Percentiles rank a stretch among this genome's conserved stretches.
Evolutionary conservation across 257 asterid genomes (phyloP).

Genomic region (Thymus quinquecostatus): DNA sequence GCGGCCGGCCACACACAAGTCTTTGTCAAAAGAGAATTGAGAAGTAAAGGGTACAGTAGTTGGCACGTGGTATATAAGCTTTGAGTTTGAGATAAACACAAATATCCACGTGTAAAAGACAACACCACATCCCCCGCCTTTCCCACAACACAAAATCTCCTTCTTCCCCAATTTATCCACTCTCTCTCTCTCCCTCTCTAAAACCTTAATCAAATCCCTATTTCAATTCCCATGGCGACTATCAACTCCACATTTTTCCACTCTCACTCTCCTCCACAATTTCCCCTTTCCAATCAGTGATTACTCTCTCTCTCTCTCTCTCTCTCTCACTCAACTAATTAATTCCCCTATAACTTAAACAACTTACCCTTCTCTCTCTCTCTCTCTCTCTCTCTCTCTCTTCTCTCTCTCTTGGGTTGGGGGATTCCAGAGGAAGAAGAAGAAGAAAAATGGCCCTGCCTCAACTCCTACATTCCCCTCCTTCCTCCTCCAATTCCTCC

Average conservation of each 20-base stretch:
- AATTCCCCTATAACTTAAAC: background rate
- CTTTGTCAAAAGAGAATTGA: too few species aligned
- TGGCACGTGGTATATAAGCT: conserved; percentile 10
- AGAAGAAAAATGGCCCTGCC: conserved; percentile 72
- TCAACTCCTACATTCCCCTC: conserved; percentile 68
- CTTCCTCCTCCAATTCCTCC: conserved; percentile 54
- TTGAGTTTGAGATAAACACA: conserved; percentile 44
- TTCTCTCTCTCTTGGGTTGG: background rate
- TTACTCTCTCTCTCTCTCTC: background rate
- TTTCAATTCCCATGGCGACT: background rate
- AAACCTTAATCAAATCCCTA: background rate
- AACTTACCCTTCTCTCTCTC: too few species aligned
- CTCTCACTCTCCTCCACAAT: conserved; percentile 35
- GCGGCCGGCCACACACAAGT: too few species aligned
- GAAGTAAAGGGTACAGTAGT: too few species aligned
- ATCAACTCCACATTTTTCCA: conserved; percentile 10
- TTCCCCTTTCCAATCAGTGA: conserved; percentile 27
- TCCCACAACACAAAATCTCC: conserved; percentile 32
- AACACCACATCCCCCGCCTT: conserved; percentile 45
- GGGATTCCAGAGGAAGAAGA: background rate
- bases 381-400: background rate
- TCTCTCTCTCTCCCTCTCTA: background rate
- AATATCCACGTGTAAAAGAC: conserved; percentile 62
- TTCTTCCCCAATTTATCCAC: conserved; percentile 39
- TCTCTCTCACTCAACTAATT: conserved; percentile 14